Base-by-base conservation (phyloP, 495 filamentous ascomycete genomes). In the Penicillium verhagenii region DNA sequence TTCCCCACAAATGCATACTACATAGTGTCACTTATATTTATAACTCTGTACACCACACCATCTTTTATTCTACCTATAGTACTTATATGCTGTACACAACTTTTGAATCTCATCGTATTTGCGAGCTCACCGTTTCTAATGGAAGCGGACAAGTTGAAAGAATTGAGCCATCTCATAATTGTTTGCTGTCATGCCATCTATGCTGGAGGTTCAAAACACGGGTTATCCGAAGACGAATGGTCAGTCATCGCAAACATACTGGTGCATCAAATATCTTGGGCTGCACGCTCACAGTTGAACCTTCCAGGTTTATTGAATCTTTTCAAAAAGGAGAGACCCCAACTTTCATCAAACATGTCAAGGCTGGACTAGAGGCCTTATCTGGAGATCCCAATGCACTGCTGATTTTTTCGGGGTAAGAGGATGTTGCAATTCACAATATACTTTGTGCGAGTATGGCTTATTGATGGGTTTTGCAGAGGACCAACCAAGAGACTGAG, bases 131-230 rank as follows among this genome's bases (percentile, higher is more conserved):
- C n/a, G n/a, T n/a, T n/a, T n/a, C n/a, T n/a, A n/a, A n/a, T n/a
- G n/a, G n/a, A n/a, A n/a, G n/a, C n/a, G n/a, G n/a, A n/a, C n/a
- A n/a, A n/a, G n/a, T n/a, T 25, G 46, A 0, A 33, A 0, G 21
- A 33, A 20, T 1, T 42, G 6, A 21, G 35, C 11, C 70, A 88
- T 59, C 76, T 93, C 0, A 81, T 94, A 4, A 69, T 93, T 40
- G 86, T 93, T 44, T 91, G 89, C 69, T 90, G 90, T 59, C 90
- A 95, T 66, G 88, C 83, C 0, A 90, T 94, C 28, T 94, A 88
- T 76, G 67, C 79, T 16, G 84, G 86, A 39, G 88, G 87, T 0
- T 73, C 78, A n/a, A 71, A 70, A 2, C 70, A 76, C 5, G 88
- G 86, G 10, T 50, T 63, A 18, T 71, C 79, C 40, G 87, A 89